phyloP scores from a whole-genome alignment of 2,329 filamentous ascomycete species.

The Meredithiella fracta region DNA sequence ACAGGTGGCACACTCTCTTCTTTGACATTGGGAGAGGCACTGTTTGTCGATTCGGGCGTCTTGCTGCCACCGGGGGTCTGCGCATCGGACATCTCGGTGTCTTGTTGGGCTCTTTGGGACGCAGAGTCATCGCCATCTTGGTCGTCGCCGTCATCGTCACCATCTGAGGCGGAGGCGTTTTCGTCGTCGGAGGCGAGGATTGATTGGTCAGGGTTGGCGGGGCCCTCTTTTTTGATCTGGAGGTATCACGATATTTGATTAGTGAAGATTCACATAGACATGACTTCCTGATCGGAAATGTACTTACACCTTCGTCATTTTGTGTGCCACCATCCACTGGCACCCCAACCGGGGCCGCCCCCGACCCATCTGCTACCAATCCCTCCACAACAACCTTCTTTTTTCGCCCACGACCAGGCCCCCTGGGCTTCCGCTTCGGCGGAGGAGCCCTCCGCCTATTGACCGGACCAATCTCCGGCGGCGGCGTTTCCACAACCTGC shows the following conservation, averaged over 20 bases:
- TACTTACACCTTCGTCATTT: neutral
- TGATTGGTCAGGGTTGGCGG: slow-evolving; percentile 25
- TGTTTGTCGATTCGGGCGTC: slow-evolving; percentile 1
- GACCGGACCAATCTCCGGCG: slow-evolving; percentile 21
- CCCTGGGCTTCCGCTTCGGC: slow-evolving; percentile 67
- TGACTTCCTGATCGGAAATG: neutral
- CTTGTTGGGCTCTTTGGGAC: slow-evolving; percentile 6
- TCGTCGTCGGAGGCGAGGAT: slow-evolving; percentile 30
- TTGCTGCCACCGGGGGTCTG: slow-evolving; percentile 16
- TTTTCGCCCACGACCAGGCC: slow-evolving; percentile 51
- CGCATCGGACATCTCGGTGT: slow-evolving; percentile 19
- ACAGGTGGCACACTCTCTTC: slow-evolving; percentile 4
- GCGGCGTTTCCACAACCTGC: slow-evolving; percentile 40
- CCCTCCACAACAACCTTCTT: slow-evolving; percentile 46
- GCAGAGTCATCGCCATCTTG: slow-evolving; percentile 27
- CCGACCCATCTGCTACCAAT: slow-evolving; percentile 23
- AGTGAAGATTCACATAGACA: neutral
- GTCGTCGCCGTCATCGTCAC: slow-evolving; percentile 31
- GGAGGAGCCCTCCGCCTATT: slow-evolving; percentile 51
- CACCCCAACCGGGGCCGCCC: slow-evolving; percentile 20
- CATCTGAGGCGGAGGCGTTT: slow-evolving; percentile 31
- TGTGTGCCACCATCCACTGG: slow-evolving; percentile 17
- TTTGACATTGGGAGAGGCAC: neutral
- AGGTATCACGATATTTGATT: neutral
- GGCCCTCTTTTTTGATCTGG: slow-evolving; percentile 8